These are phyloP conservation scores for Lentithecium fluviatile DNA, from an alignment of 495 filamentous ascomycete genomes.

Conservation along the genomic window DNA sequence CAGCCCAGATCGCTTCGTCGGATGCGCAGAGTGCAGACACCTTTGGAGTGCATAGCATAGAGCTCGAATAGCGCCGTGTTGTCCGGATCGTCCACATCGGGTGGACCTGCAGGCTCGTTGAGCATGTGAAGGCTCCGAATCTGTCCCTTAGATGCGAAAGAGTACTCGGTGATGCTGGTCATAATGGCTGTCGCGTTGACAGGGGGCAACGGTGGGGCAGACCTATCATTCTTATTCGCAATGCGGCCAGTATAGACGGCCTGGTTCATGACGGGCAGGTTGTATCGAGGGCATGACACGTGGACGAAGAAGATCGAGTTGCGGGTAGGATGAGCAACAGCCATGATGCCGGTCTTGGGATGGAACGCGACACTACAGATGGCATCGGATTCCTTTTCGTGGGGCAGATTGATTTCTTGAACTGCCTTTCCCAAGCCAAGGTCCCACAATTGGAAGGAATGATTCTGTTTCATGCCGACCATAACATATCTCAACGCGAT, in stretches of 20 bases:
- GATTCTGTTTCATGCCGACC: conserved; percentile 98
- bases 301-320: conserved; percentile 98
- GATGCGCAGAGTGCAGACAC: conserved; percentile 80
- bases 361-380: conserved; percentile 96
- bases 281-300: conserved; percentile 88
- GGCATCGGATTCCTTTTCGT: conserved; percentile 93
- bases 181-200: conserved; percentile 94
- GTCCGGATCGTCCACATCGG: conserved; percentile 55
- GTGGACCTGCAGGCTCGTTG: conserved; percentile 55
- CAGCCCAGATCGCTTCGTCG: conserved; percentile 87
- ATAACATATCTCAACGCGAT: conserved; percentile 89
- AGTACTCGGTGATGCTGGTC: conserved; percentile 91
- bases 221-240: conserved; percentile 59
- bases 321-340: conserved; percentile 91
- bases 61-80: conserved; percentile 79
- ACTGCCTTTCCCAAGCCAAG: conserved; percentile 91
- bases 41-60: conserved; percentile 95
- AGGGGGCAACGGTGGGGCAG: conserved; percentile 59
- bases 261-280: conserved; percentile 73
- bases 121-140: conserved; percentile 88
- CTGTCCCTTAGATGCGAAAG: conserved; percentile 81
- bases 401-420: conserved; percentile 93
- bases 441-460: conserved; percentile 98
- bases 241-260: conserved; percentile 79
- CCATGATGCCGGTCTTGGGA: conserved; percentile 81